These are phyloP conservation scores for Cercospora sojina DNA, from an alignment of 2,329 filamentous ascomycete genomes.

Conservation along the genomic window DNA sequence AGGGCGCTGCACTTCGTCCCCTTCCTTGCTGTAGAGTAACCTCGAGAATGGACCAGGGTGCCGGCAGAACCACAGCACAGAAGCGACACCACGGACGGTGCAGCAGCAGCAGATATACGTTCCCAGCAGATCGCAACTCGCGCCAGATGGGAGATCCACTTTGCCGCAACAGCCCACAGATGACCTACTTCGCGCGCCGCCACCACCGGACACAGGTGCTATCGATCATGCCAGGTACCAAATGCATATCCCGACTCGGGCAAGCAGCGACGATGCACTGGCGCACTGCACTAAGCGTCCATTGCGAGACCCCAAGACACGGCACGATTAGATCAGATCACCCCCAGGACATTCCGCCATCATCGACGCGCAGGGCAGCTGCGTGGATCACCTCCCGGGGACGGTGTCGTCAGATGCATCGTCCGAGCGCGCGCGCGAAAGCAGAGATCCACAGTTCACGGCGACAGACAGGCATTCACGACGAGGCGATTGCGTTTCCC, in stretches of 20 bases:
- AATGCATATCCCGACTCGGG: slow-evolving; percentile 23
- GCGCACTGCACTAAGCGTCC: not conserved
- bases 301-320: not conserved
- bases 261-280: slow-evolving; percentile 8
- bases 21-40: slow-evolving; percentile 40
- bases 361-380: slow-evolving; percentile 1
- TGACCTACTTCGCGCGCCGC: slow-evolving; percentile 23
- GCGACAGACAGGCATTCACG: slow-evolving; percentile 7
- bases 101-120: slow-evolving; percentile 25
- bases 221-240: slow-evolving; percentile 29
- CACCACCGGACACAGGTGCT: slow-evolving; percentile 26
- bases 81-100: slow-evolving; percentile 16
- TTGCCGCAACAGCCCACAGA: slow-evolving; percentile 19
- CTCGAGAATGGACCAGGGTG: slow-evolving; percentile 23
- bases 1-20: slow-evolving; percentile 30
- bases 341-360: slow-evolving; percentile 2
- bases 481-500: slow-evolving; percentile 10
- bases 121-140: slow-evolving; percentile 23
- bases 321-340: slow-evolving; percentile 11
- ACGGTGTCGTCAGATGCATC: not conserved
- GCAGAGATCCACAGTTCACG: slow-evolving; percentile 11
- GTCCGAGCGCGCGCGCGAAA: not conserved
- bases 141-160: slow-evolving; percentile 23
- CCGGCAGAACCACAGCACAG: slow-evolving; percentile 22
- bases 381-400: slow-evolving; percentile 8